Evolutionary conservation across 176 grass and related monocot genomes (phyloP), one percentile per base, ranked within the genome.

Genomic region (Triticum dicoccoides): DNA sequence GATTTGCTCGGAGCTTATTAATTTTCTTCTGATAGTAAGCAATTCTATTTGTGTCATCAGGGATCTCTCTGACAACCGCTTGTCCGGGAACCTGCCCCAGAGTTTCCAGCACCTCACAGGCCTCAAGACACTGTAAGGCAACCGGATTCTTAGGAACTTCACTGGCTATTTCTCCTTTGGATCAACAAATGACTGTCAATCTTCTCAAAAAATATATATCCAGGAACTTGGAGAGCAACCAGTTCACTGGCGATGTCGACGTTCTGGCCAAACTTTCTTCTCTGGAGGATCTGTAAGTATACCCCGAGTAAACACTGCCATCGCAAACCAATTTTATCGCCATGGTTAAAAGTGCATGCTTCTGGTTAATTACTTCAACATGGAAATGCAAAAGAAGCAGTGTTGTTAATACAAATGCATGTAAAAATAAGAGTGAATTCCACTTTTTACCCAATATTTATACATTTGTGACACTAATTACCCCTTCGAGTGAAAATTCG

Each of bases 21-120:
- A 27, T 4, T 68, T 66, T 65, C 41, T 77, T 85, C 32, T 58
- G 3, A 56, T 29, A 84, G 30, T 73, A 21, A 59, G 56, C 20
- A 52, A 76, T 32, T 27, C 14, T 72, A 52, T 65, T 25, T 79
- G 11, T 80, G 41, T 69, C 39, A 83, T 83, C 88, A 99, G 97
- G 97, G 94, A 99, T 91, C 87, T 99, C 35, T 99, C 97, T 76
- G 92, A 89, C 87, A 99, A 99, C 83, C 88, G 87, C 82, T 90
- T 99, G 82, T 88, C 94, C 34, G 94, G 94, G 83, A 99, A 63
- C 71, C 87, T 99, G 66, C 97, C 97, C 54, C 90, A 84, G 52
- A 96, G 93, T 86, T 94, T 96, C 81, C 76, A 81, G 9, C 77
- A 82, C 80, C 93, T 99, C 21, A 87, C n/a, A 72, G 68, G 78